phyloP scores from a whole-genome alignment of 228 moss, liverwort and hornwort genomes.

The Sphagnum magellanicum region DNA sequence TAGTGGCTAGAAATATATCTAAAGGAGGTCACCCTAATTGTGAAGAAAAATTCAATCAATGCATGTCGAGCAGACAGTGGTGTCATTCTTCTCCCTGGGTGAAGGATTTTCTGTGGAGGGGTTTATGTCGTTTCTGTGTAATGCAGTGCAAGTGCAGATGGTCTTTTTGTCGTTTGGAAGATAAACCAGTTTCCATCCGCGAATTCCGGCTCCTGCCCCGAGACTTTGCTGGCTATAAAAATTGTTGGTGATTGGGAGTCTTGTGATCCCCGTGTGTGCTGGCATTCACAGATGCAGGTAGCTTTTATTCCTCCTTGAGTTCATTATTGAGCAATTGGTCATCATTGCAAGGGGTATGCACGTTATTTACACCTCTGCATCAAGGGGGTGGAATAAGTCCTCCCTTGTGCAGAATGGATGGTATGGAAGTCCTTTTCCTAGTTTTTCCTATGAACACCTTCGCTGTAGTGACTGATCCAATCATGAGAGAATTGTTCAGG shows the following conservation, averaged over 20 bases:
- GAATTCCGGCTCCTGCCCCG: too few species aligned
- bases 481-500: too few species aligned
- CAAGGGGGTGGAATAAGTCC: too few species aligned
- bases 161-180: slow-evolving; percentile 72
- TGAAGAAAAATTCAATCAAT: neutral
- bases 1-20: too few species aligned
- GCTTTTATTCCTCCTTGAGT: neutral
- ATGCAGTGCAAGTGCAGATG: slow-evolving; percentile 87
- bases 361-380: too few species aligned
- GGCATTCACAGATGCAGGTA: slow-evolving; percentile 89
- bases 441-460: too few species aligned
- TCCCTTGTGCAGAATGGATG: too few species aligned
- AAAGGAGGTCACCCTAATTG: too few species aligned
- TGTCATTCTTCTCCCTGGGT: neutral
- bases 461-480: too few species aligned
- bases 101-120: neutral
- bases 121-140: neutral
- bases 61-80: neutral
- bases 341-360: neutral
- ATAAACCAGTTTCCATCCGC: too few species aligned
- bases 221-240: slow-evolving; percentile 68
- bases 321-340: neutral
- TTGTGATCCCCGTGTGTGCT: slow-evolving; percentile 88
- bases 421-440: too few species aligned
- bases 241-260: slow-evolving; percentile 82